phyloP scores from a whole-genome alignment of 106 monocot species.

The Dactylorhiza incarnata region DNA sequence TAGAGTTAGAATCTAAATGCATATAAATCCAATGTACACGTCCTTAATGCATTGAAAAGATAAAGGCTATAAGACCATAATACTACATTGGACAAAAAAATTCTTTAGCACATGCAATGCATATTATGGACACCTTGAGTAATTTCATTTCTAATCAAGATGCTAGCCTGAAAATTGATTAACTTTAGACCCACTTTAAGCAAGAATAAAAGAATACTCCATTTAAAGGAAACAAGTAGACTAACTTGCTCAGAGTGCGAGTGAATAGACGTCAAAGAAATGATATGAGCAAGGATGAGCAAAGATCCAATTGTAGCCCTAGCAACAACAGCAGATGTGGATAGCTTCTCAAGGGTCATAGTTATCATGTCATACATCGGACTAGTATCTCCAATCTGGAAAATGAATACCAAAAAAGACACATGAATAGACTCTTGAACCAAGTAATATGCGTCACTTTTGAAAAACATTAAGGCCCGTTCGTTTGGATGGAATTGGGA shows the following conservation, averaged over 20 bases:
- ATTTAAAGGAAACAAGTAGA: background rate
- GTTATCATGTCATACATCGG: conserved; percentile 87
- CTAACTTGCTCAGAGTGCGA: conserved; percentile 39
- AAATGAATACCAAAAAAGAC: background rate
- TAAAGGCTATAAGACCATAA: background rate
- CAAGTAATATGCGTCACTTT: too few relatives aligned
- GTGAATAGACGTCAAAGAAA: conserved; percentile 41
- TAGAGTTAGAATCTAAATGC: background rate
- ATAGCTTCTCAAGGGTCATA: conserved; percentile 70
- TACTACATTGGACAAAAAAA: background rate
- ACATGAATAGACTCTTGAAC: background rate
- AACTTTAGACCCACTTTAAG: background rate
- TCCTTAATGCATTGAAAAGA: background rate
- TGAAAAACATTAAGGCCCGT: too few relatives aligned
- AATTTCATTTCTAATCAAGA: background rate
- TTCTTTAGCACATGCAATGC: background rate
- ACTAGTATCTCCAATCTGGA: conserved; percentile 61
- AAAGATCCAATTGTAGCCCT: conserved; percentile 84
- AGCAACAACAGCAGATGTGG: conserved; percentile 37
- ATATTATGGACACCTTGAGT: background rate
- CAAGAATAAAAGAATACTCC: background rate
- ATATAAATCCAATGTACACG: background rate
- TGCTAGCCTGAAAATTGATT: background rate
- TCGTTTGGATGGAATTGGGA: too few relatives aligned
- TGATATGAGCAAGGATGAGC: conserved; percentile 77